Evolutionary conservation across 1,284 basidiomycete genomes (phyloP).

Genomic region (Cutaneotrichosporon sp.): DNA sequence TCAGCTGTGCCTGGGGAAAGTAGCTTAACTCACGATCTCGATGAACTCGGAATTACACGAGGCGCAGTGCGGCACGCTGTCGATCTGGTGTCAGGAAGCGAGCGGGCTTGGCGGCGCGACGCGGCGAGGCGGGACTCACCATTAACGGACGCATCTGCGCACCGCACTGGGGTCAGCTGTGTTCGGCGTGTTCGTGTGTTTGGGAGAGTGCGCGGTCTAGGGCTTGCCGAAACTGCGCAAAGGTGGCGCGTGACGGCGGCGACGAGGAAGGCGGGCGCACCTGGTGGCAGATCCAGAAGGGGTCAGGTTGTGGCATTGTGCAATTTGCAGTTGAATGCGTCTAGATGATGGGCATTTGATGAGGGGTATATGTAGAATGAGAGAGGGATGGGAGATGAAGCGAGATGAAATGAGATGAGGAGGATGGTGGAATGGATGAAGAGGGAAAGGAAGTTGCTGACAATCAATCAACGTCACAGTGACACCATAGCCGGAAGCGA

Average conservation of each 20-base stretch:
- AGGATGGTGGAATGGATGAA: background rate
- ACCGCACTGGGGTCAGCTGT: slow-evolving; percentile 30
- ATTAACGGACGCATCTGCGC: slow-evolving; percentile 42
- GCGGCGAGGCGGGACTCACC: slow-evolving; percentile 10
- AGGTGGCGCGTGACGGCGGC: too few species aligned
- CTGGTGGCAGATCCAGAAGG: slow-evolving; percentile 45
- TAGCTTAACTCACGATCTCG: slow-evolving; percentile 34
- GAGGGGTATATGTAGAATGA: background rate
- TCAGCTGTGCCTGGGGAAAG: background rate
- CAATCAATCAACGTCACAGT: too few species aligned
- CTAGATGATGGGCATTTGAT: background rate
- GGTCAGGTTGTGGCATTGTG: slow-evolving; percentile 24
- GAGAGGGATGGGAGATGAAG: background rate
- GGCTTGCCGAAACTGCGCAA: too few species aligned
- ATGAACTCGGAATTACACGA: slow-evolving; percentile 43
- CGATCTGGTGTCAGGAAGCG: slow-evolving; percentile 17
- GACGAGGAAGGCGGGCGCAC: slow-evolving; percentile 16
- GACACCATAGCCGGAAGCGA: too few species aligned
- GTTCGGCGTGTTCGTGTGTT: too few species aligned
- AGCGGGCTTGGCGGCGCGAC: background rate
- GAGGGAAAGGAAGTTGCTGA: too few species aligned
- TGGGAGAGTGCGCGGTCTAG: too few species aligned
- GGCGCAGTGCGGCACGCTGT: slow-evolving; percentile 36
- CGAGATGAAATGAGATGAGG: too few species aligned
- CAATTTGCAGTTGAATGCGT: too few species aligned